Evolutionary conservation across 371 early-diverging fungal species (phyloP).

Genomic region (Sporodiniella umbellata): DNA sequence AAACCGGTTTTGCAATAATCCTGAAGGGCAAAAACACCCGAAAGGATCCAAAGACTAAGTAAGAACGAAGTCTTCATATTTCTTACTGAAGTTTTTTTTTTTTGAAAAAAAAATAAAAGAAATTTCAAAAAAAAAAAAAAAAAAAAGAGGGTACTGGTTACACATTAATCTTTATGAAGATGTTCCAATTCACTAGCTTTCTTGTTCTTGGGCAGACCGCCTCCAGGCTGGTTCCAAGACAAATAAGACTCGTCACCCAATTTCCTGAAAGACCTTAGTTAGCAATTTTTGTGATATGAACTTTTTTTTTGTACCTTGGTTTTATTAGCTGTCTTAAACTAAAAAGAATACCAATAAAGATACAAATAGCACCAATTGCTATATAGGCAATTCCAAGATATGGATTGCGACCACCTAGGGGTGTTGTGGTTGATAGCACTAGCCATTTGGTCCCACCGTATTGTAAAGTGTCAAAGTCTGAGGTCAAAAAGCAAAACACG

Average conservation of each 20-base stretch:
- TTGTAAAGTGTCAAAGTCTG: slow-evolving; percentile 77
- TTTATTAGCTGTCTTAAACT: slow-evolving; percentile 78
- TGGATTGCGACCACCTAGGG: slow-evolving; percentile 93
- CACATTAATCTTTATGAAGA: slow-evolving; percentile 17
- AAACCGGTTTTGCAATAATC: slow-evolving; percentile 24
- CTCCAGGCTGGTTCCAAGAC: slow-evolving; percentile 40
- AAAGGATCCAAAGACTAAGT: slow-evolving; percentile 7
- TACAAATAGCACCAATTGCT: slow-evolving; percentile 81
- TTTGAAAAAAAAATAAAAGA: slow-evolving; percentile 9
- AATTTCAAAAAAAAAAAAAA: slow-evolving; percentile 1
- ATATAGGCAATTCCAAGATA: slow-evolving; percentile 94
- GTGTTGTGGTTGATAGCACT: slow-evolving; percentile 87
- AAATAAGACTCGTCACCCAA: slow-evolving; percentile 41
- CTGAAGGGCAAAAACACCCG: slow-evolving; percentile 15
- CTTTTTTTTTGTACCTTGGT: no score
- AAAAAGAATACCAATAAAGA: slow-evolving; percentile 81
- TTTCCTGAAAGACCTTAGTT: no score
- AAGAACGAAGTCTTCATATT: slow-evolving; percentile 6
- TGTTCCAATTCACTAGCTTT: slow-evolving; percentile 4
- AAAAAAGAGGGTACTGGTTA: not conserved
- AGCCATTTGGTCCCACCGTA: slow-evolving; percentile 93
- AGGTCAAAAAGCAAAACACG: not conserved
- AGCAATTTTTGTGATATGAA: no score
- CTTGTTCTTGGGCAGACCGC: slow-evolving; percentile 29
- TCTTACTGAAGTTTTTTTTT: not conserved